phyloP scores from a whole-genome alignment of 2,329 filamentous ascomycete species.

The Colletotrichum spinosum region DNA sequence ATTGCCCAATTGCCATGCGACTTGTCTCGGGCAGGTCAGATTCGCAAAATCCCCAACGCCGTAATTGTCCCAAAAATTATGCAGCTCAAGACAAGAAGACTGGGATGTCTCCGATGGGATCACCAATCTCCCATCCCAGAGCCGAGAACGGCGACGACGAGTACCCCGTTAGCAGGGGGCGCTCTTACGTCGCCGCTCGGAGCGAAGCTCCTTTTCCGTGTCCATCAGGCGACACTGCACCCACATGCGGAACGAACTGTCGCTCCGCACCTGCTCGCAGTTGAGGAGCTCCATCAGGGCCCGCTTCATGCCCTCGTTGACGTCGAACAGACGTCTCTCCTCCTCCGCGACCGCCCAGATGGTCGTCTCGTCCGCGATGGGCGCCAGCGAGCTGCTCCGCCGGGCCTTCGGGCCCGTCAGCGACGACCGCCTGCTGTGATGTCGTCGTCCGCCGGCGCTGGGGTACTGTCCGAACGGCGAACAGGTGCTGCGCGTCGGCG shows the following conservation, averaged over 20 bases:
- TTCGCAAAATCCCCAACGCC: constrained; percentile 22
- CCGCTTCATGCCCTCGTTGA: constrained; percentile 72
- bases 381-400: constrained; percentile 44
- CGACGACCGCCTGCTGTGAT: constrained; percentile 53
- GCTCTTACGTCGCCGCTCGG: constrained; percentile 57
- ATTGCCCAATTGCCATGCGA: background rate
- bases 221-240: constrained; percentile 70
- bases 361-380: constrained; percentile 60
- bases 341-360: constrained; percentile 62
- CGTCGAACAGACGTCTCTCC: constrained; percentile 65
- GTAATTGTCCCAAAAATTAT: constrained; percentile 5
- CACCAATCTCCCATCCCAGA: background rate
- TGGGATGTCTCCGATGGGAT: background rate
- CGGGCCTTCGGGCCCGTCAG: constrained; percentile 39
- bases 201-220: constrained; percentile 69
- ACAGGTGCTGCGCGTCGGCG: constrained; percentile 69
- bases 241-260: constrained; percentile 66
- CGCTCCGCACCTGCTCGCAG: constrained; percentile 65
- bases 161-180: constrained; percentile 16
- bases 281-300: constrained; percentile 72
- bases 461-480: constrained; percentile 39
- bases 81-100: background rate
- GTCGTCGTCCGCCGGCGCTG: constrained; percentile 48
- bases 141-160: background rate
- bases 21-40: constrained; percentile 14